Conservation (phyloP, 1,139 yeast genomes). For the Lodderomyces margitis region DNA sequence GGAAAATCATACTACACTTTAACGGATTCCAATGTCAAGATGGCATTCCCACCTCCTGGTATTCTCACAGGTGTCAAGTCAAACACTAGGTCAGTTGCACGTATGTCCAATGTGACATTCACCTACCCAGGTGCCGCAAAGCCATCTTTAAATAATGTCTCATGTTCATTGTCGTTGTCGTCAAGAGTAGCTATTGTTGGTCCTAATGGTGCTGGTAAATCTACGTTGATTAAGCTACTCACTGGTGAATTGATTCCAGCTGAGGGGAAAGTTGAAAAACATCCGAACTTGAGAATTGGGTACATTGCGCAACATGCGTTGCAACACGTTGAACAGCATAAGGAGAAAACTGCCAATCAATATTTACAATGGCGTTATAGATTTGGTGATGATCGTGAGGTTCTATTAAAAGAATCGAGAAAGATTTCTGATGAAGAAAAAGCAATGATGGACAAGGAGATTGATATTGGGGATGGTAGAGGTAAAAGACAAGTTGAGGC, state of each 20-base stretch:
- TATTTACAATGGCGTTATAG: slow-evolving; percentile 98
- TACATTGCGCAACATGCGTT: slow-evolving; percentile 98
- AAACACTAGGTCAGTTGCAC: slow-evolving; percentile 91
- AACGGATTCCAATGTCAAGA: slow-evolving; percentile 87
- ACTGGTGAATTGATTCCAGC: slow-evolving; percentile 90
- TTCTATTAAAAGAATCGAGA: slow-evolving; percentile 87
- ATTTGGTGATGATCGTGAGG: slow-evolving; percentile 98
- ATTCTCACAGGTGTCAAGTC: slow-evolving; percentile 94
- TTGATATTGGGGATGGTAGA: slow-evolving; percentile 83
- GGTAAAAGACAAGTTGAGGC: slow-evolving; percentile 90
- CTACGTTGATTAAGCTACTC: slow-evolving; percentile 86
- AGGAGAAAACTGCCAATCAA: slow-evolving; percentile 96
- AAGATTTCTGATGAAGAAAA: slow-evolving; percentile 82
- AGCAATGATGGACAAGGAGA: slow-evolving; percentile 72
- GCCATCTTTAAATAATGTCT: slow-evolving; percentile 76
- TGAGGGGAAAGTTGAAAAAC: slow-evolving; percentile 91
- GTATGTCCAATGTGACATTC: slow-evolving; percentile 82
- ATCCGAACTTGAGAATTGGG: slow-evolving; percentile 96
- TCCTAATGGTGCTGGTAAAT: slow-evolving; percentile 99
- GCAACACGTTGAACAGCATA: slow-evolving; percentile 95
- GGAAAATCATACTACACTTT: slow-evolving; percentile 96
- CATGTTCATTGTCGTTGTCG: slow-evolving; percentile 85
- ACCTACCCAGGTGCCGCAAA: slow-evolving; percentile 85
- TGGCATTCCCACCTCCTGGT: slow-evolving; percentile 99
- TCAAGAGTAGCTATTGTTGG: slow-evolving; percentile 97